phyloP scores from a whole-genome alignment of 805 yeast species.

The Saturnispora gosingensis region DNA sequence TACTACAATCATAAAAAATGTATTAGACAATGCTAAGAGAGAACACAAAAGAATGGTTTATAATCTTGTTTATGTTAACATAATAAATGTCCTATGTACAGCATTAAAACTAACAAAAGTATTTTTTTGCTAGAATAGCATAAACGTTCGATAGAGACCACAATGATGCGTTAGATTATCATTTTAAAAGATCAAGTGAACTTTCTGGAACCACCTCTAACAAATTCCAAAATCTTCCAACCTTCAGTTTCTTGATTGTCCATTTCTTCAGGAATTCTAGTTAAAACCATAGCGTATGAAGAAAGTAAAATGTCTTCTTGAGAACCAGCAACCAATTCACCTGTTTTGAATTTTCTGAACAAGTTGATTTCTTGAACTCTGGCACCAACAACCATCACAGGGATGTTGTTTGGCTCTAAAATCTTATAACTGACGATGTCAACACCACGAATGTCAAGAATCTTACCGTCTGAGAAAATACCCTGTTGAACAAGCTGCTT shows the following conservation, averaged over 20 bases:
- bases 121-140: background rate
- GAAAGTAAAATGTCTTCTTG: constrained; percentile 88
- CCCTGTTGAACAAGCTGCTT: constrained; percentile 90
- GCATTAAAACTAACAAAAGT: background rate
- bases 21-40: background rate
- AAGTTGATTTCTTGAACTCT: constrained; percentile 94
- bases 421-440: constrained; percentile 83
- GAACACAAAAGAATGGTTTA: background rate
- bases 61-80: background rate
- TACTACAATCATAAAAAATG: background rate
- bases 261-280: constrained; percentile 86
- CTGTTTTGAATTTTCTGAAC: constrained; percentile 82
- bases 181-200: constrained; percentile 38
- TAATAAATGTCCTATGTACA: background rate
- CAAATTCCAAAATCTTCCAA: constrained; percentile 93
- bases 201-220: constrained; percentile 84
- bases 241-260: constrained; percentile 90
- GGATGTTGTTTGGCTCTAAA: constrained; percentile 83
- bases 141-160: background rate
- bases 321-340: constrained; percentile 91
- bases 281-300: constrained; percentile 93
- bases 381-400: constrained; percentile 88
- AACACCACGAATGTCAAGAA: constrained; percentile 90
- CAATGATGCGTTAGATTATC: background rate
- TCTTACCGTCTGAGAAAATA: constrained; percentile 80